These are phyloP conservation scores for Picea abies DNA, from an alignment of 83 land plant species.

Conservation along the genomic window DNA sequence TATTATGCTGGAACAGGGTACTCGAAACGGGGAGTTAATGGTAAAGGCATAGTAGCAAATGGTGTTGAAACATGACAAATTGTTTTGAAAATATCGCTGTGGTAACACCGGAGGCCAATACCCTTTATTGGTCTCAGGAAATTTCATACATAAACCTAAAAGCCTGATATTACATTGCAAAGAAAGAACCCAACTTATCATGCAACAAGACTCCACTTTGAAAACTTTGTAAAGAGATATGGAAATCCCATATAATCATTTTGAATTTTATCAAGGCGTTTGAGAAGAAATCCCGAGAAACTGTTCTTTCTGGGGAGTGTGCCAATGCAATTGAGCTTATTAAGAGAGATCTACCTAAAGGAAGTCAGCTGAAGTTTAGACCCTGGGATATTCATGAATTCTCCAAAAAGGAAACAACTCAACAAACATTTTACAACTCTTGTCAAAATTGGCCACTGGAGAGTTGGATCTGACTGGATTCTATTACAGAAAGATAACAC, in stretches of 20 bases:
- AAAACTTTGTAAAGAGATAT: constrained; percentile 89
- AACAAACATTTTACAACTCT: constrained; percentile 66
- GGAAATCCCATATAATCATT: constrained; percentile 91
- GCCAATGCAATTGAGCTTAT: constrained; percentile 75
- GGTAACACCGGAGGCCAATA: too few relatives aligned
- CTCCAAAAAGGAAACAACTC: constrained; percentile 75
- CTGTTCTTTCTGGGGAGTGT: constrained; percentile 84
- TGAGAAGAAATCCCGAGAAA: constrained; percentile 94
- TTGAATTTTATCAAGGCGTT: constrained; percentile 87
- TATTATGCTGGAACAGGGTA: constrained; percentile 98
- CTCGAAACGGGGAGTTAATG: constrained; percentile 92
- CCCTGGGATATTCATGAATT: constrained; percentile 93
- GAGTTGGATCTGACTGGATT: constrained; percentile 84
- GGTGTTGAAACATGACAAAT: constrained; percentile 99
- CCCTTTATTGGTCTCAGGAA: too few relatives aligned
- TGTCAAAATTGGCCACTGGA: constrained; percentile 69
- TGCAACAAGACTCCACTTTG: constrained; percentile 93
- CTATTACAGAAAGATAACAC: constrained; percentile 65
- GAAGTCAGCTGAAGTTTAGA: constrained; percentile 72
- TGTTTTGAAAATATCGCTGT: too few relatives aligned
- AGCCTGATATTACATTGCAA: too few relatives aligned
- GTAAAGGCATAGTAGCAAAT: constrained; percentile 93
- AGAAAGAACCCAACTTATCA: constrained; percentile 75
- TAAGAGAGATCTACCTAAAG: constrained; percentile 63
- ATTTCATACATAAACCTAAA: too few relatives aligned